Evolutionary conservation across 225 moss, liverwort and hornwort genomes (phyloP), one percentile per base, ranked within the genome.

Genomic region (Neckera pumila): DNA sequence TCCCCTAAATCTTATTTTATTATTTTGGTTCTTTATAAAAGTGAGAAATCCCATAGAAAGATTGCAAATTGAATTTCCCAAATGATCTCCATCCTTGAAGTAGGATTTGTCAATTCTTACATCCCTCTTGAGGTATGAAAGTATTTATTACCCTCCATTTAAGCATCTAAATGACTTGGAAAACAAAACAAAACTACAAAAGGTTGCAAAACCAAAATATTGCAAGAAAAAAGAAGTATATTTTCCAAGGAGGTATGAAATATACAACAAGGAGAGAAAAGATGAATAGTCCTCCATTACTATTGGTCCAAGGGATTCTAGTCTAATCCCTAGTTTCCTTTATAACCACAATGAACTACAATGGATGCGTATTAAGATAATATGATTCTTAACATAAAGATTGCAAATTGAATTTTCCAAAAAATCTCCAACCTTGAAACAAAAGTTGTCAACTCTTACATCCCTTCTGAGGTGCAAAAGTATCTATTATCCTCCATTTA

Each of bases 391-490:
- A 22, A 59, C 3, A 26, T 16, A 15, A 27, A 53, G 53, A 51
- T 71, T 72, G 43, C 8, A 72, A 43, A 27, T 27, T 72, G 43
- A 27, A 7, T 15, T 74, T 12, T 2, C 31, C 47, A 74, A 73
- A 74, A 18, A 4, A 2, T 19, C 12, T 31, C 4, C 18, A 74
- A 17, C 17, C 3, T 72, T 43, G 5, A 43, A 72, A 16, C 6
- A 72, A 1, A 6, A 45, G 11, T 70, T 71, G 26, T 42, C 42
- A 40, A 26, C 25, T 40, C 14, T 26, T 40, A 40, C 26, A 26
- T 25, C 27, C 27, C 2, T 16, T 17, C 0, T 28, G 27, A 72
- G 1, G 11, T 13, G 1, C 0, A 1, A 2, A 45, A 73, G 28
- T 73, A 17, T 30, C 6, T 73, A 30, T 28, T 45, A n/a, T 12